These are phyloP conservation scores for Pseudogymnoascus sp. DNA, from an alignment of 2,329 filamentous ascomycete genomes.

Conservation along the genomic window DNA sequence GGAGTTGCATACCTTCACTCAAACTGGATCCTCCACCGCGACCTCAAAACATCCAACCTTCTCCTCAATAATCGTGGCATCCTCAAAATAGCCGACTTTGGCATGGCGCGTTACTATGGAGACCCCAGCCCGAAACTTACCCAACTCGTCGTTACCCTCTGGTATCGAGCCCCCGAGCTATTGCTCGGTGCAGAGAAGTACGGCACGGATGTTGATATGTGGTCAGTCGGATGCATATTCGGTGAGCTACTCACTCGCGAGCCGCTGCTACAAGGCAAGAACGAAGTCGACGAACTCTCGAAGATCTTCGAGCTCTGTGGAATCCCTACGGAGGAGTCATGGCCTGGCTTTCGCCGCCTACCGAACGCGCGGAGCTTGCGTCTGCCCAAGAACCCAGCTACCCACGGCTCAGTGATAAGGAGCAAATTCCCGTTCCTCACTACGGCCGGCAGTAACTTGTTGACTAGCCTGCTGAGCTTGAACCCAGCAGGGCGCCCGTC, in stretches of 20 bases:
- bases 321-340: slow-evolving; percentile 70
- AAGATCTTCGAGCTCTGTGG: slow-evolving; percentile 88
- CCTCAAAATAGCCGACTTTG: slow-evolving; percentile 95
- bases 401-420: slow-evolving; percentile 51
- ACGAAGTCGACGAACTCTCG: slow-evolving; percentile 83
- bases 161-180: slow-evolving; percentile 90
- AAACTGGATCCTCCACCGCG: slow-evolving; percentile 86
- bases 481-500: slow-evolving; percentile 65
- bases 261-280: slow-evolving; percentile 77
- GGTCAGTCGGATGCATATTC: slow-evolving; percentile 94
- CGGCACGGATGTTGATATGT: slow-evolving; percentile 75
- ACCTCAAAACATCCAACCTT: slow-evolving; percentile 89
- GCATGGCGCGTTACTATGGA: slow-evolving; percentile 87
- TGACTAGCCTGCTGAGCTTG: slow-evolving; percentile 62
- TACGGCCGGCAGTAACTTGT: slow-evolving; percentile 59
- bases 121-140: slow-evolving; percentile 73
- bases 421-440: slow-evolving; percentile 77
- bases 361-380: slow-evolving; percentile 78
- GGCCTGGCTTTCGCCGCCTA: slow-evolving; percentile 79
- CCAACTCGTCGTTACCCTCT: slow-evolving; percentile 89
- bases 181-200: slow-evolving; percentile 75
- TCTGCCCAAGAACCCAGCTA: slow-evolving; percentile 44
- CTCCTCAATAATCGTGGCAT: slow-evolving; percentile 91
- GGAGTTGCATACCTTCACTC: slow-evolving; percentile 80
- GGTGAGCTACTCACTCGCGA: slow-evolving; percentile 79